A percentile compares a stretch with the other conserved stretches of the same genome.
Evolutionary conservation across 345 rosid species (phyloP).

Genomic region (Trapa incisa): DNA sequence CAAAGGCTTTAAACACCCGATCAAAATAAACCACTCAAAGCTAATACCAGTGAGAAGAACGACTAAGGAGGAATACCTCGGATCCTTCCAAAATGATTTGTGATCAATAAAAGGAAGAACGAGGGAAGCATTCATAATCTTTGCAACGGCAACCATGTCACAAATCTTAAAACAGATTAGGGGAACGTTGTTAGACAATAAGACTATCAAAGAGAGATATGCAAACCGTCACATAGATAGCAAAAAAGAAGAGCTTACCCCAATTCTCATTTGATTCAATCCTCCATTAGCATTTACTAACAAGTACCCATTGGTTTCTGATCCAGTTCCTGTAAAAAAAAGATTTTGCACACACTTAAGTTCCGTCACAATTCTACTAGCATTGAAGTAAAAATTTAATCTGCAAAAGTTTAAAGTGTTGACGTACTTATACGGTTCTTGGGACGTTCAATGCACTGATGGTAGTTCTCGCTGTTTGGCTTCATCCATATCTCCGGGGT

Average conservation of each 20-base stretch:
- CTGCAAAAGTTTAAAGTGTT: not conserved
- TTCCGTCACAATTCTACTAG: not conserved
- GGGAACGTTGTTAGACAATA: slow-evolving; percentile 3
- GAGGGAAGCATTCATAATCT: slow-evolving; percentile 90
- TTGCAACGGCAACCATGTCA: slow-evolving; percentile 96
- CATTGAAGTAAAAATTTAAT: not conserved
- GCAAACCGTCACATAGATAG: not conserved
- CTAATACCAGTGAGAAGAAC: not conserved
- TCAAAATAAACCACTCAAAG: not conserved
- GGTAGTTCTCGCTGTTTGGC: slow-evolving; percentile 50
- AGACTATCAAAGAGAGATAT: slow-evolving; percentile 1
- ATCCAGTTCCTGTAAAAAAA: slow-evolving; percentile 19
- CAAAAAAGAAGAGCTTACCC: slow-evolving; percentile 35
- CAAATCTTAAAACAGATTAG: slow-evolving; percentile 50
- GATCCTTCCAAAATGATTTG: slow-evolving; percentile 94
- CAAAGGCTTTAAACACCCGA: not conserved
- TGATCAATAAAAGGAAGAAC: slow-evolving; percentile 97
- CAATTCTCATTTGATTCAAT: slow-evolving; percentile 99
- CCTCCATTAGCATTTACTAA: slow-evolving; percentile 95
- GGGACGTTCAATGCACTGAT: slow-evolving; percentile 56
- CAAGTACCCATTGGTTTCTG: slow-evolving; percentile 68
- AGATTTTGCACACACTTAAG: not conserved
- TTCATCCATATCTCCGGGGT: slow-evolving; percentile 84
- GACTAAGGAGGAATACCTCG: slow-evolving; percentile 40
- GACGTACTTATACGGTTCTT: slow-evolving; percentile 43